A percentile compares a stretch with the other conserved stretches of the same genome.
phyloP scores from a whole-genome alignment of 2,329 filamentous ascomycete species.

The Pseudocercospora vitis region DNA sequence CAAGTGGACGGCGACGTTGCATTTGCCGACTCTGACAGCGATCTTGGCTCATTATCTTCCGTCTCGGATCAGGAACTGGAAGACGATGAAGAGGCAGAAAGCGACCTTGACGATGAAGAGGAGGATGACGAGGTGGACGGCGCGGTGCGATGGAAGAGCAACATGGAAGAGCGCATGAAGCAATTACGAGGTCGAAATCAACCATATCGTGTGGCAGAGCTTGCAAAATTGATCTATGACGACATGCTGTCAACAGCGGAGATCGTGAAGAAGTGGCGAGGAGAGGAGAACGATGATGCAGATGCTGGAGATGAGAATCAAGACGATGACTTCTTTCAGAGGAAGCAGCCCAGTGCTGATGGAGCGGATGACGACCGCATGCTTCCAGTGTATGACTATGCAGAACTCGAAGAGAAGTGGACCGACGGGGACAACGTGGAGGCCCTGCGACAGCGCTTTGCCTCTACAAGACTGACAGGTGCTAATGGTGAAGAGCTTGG shows the following conservation, averaged over 20 bases:
- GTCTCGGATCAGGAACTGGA: constrained; percentile 58
- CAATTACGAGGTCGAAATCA: constrained; percentile 68
- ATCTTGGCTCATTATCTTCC: constrained; percentile 81
- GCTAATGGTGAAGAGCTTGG: constrained; percentile 52
- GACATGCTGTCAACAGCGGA: constrained; percentile 71
- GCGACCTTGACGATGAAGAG: constrained; percentile 58
- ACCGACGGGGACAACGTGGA: constrained; percentile 75
- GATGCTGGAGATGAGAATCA: constrained; percentile 60
- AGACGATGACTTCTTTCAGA: constrained; percentile 64
- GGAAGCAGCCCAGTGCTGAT: constrained; percentile 53
- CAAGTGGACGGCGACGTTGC: constrained; percentile 68
- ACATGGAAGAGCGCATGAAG: constrained; percentile 73
- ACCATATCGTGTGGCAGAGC: constrained; percentile 75
- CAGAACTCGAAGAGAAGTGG: constrained; percentile 82
- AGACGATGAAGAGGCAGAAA: constrained; percentile 47
- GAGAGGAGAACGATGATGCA: constrained; percentile 58
- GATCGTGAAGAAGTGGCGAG: constrained; percentile 77
- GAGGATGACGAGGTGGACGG: constrained; percentile 64
- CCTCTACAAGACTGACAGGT: constrained; percentile 62
- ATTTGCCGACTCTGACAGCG: constrained; percentile 96
- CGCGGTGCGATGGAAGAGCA: constrained; percentile 84
- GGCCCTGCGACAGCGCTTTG: constrained; percentile 71
- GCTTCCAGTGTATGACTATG: constrained; percentile 77
- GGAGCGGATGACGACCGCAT: constrained; percentile 68
- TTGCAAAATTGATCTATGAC: constrained; percentile 88